A percentile compares a stretch with the other conserved stretches of the same genome.
phyloP scores from a whole-genome alignment of 805 yeast genomes.

The Limtongia smithiae region DNA sequence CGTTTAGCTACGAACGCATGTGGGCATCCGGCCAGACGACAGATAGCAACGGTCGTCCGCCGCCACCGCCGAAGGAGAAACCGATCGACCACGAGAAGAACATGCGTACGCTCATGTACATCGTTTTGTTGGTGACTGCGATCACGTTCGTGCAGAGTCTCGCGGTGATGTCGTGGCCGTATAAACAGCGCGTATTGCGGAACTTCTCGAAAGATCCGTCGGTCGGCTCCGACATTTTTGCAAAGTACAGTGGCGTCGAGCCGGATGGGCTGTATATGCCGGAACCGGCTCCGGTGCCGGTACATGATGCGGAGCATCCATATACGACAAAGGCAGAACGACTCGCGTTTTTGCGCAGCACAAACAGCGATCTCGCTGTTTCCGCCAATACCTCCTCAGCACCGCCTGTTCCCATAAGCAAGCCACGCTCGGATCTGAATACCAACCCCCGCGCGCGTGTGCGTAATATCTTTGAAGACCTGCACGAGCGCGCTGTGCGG shows the following conservation, averaged over 20 bases:
- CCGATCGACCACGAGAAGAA: constrained; percentile 24
- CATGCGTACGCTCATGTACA: constrained; percentile 19
- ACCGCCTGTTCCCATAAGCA: too few species aligned
- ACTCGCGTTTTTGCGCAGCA: too few species aligned
- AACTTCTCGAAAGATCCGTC: not conserved
- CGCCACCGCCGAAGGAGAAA: constrained; percentile 12
- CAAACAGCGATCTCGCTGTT: too few species aligned
- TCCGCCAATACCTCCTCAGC: too few species aligned
- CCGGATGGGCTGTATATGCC: constrained; percentile 15
- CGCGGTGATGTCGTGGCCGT: constrained; percentile 20
- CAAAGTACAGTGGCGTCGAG: constrained; percentile 6
- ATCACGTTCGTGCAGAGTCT: constrained; percentile 20
- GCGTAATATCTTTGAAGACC: not conserved
- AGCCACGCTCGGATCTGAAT: too few species aligned
- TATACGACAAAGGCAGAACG: too few species aligned
- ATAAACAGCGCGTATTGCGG: constrained; percentile 12
- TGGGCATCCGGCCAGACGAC: constrained; percentile 19
- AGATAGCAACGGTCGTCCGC: constrained; percentile 4
- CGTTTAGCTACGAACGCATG: constrained; percentile 11
- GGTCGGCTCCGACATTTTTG: not conserved
- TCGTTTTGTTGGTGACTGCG: constrained; percentile 8
- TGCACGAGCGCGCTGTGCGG: constrained; percentile 1
- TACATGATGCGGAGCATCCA: not conserved
- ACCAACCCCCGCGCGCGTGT: not conserved
- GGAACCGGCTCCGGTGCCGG: not conserved